Percentiles rank a stretch among this genome's conserved stretches.
Evolutionary conservation across 2,329 filamentous ascomycete genomes (phyloP).

Genomic region (Tolypocladium cylindrosporum): DNA sequence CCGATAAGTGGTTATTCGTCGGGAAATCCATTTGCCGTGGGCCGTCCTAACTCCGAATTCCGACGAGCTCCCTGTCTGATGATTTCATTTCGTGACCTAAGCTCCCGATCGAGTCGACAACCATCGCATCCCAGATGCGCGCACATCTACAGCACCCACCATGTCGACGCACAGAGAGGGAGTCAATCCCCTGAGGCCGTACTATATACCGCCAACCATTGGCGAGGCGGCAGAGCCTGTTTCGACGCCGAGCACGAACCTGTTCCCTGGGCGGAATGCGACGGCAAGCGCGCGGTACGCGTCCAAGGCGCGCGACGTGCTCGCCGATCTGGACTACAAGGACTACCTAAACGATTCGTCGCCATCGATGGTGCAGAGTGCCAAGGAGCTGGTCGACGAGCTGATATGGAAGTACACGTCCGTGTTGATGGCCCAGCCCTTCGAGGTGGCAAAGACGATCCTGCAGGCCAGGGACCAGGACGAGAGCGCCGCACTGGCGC

Average conservation of each 20-base stretch:
- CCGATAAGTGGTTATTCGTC: slow-evolving; percentile 12
- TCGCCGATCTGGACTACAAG: slow-evolving; percentile 86
- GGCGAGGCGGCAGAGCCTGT: slow-evolving; percentile 31
- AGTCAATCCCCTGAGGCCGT: slow-evolving; percentile 57
- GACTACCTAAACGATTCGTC: slow-evolving; percentile 72
- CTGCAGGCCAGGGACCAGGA: slow-evolving; percentile 64
- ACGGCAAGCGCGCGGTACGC: slow-evolving; percentile 22
- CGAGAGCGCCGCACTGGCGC: slow-evolving; percentile 25
- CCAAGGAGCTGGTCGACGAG: slow-evolving; percentile 71
- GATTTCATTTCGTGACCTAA: slow-evolving; percentile 18
- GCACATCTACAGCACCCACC: slow-evolving; percentile 14
- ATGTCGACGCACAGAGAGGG: slow-evolving; percentile 37
- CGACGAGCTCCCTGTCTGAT: slow-evolving; percentile 13
- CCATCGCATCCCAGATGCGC: slow-evolving; percentile 13
- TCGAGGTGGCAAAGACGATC: slow-evolving; percentile 92
- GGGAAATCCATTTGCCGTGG: slow-evolving; percentile 24
- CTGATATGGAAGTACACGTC: slow-evolving; percentile 87
- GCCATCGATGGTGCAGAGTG: slow-evolving; percentile 63
- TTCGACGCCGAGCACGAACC: slow-evolving; percentile 30
- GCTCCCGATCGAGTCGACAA: not conserved
- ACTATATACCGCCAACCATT: slow-evolving; percentile 56
- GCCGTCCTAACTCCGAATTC: slow-evolving; percentile 11
- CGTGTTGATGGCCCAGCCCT: slow-evolving; percentile 84
- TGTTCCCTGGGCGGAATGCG: slow-evolving; percentile 35
- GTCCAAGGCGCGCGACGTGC: slow-evolving; percentile 67